phyloP scores from a whole-genome alignment of 2,329 filamentous ascomycete genomes.

The Pseudocercospora fijiensis region DNA sequence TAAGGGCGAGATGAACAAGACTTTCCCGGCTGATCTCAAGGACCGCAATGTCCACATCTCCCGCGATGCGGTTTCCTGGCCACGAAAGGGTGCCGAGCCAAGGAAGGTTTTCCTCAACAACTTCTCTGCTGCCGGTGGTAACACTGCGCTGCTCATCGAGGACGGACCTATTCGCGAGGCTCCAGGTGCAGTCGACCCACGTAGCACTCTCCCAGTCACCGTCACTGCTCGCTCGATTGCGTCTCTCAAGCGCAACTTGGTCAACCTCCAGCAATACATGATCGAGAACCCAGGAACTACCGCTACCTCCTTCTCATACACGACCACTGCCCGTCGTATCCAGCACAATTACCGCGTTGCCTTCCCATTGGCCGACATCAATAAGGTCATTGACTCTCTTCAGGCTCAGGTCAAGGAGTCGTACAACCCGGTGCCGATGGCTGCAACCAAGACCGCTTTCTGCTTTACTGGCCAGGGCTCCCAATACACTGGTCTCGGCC shows the following conservation, averaged over 20 bases:
- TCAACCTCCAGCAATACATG: conserved; percentile 49
- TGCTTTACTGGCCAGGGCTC: conserved; percentile 55
- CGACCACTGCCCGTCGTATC: conserved; percentile 54
- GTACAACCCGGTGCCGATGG: conserved; percentile 55
- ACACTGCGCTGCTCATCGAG: conserved; percentile 54
- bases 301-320: conserved; percentile 53
- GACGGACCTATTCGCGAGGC: conserved; percentile 49
- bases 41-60: conserved; percentile 56
- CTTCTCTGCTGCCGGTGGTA: conserved; percentile 55
- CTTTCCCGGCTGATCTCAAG: conserved; percentile 53
- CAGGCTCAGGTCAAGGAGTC: conserved; percentile 51
- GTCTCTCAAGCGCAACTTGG: conserved; percentile 53
- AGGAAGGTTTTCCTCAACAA: conserved; percentile 55
- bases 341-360: conserved; percentile 55
- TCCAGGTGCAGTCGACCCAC: conserved; percentile 46
- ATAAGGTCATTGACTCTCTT: conserved; percentile 48
- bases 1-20: conserved; percentile 57
- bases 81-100: conserved; percentile 50
- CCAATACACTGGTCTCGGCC: conserved; percentile 53
- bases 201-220: conserved; percentile 49
- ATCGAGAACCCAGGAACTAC: conserved; percentile 47
- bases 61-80: conserved; percentile 47
- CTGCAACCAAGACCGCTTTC: conserved; percentile 52
- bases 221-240: conserved; percentile 54
- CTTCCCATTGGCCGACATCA: conserved; percentile 49